Conservation (phyloP, 2,329 filamentous ascomycete species). For the Sporothrix brasiliensis region DNA sequence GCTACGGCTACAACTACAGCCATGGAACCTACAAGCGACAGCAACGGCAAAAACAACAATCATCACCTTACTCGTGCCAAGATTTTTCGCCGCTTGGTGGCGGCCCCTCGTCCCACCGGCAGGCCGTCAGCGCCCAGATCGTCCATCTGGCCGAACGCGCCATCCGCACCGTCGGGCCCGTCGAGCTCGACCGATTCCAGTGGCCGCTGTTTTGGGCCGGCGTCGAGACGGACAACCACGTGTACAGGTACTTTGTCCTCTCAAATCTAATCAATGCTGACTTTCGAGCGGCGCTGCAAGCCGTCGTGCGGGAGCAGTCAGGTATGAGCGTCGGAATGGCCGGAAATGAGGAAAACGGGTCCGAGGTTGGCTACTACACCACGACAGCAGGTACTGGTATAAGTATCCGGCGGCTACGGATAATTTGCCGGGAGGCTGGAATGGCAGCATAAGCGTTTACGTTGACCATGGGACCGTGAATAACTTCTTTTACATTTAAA, state of each 20-base stretch:
- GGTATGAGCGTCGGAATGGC: neutral
- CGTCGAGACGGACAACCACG: constrained; percentile 27
- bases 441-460: neutral
- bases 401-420: constrained; percentile 11
- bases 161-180: constrained; percentile 20
- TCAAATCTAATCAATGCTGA: constrained; percentile 24
- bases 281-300: constrained; percentile 14
- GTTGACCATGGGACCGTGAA: too few species aligned
- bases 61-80: neutral
- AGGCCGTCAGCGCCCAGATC: constrained; percentile 10
- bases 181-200: constrained; percentile 28
- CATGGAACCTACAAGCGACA: constrained; percentile 2
- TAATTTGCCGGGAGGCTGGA: neutral
- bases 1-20: neutral
- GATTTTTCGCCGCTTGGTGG: neutral
- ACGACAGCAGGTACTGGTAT: neutral
- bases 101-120: neutral
- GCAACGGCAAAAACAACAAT: neutral
- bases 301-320: constrained; percentile 14
- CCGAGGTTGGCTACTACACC: neutral
- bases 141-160: constrained; percentile 22
- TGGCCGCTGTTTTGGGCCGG: constrained; percentile 31
- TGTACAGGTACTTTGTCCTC: constrained; percentile 24
- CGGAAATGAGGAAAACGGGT: neutral
- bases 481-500: neutral